Base-by-base conservation (phyloP, 495 filamentous ascomycete genomes). In the Neurospora sp. region DNA sequence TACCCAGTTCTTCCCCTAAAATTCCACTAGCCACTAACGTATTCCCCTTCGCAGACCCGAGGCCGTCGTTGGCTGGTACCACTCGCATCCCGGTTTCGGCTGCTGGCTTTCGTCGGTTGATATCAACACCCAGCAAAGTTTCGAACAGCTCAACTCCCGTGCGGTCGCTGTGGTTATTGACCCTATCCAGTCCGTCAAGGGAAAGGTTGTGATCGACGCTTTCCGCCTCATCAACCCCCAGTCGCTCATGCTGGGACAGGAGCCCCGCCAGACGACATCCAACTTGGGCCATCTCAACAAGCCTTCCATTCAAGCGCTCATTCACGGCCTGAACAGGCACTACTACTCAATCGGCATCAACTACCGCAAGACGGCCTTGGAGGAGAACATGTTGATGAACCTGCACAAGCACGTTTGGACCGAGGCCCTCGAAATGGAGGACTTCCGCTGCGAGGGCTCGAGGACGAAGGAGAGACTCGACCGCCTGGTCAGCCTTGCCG, bases 311-410 rank as follows among this genome's bases (percentile, higher is more conserved):
- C 96, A 98, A 82, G 96, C 96, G n/a, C 90, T 99, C 71, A 99
- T 99, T 73, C 96, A 99, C 82, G 96, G 96, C 70, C 87, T 99
- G 22, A 99, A 99, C 85, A 86, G 96, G 72, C 96, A 99, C 84
- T 99, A 99, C 86, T 99, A 99, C 85, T 97, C 93, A 78, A 98
- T 99, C 77, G 95, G 88, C 53, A 98, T 99, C 85, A 94, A 96
- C 82, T 99, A 99, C 84, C 88, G 96, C 75, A 99, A 99, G 86
- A 97, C 96, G 1, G 96, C 93, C 3, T 85, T 99, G 69, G 96
- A 99, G 83, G 96, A 99, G 85, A 98, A 97, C 82, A 98, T 99
- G 96, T 82, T 99, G 78, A 99, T 99, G 96, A 99, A 98, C 78
- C 84, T 99, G 73, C 96, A 99, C 85, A 99, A 99, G 87, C 94